These are phyloP conservation scores for Cladochytrium replicatum DNA, from an alignment of 192 early-diverging fungal genomes.

Conservation along the genomic window DNA sequence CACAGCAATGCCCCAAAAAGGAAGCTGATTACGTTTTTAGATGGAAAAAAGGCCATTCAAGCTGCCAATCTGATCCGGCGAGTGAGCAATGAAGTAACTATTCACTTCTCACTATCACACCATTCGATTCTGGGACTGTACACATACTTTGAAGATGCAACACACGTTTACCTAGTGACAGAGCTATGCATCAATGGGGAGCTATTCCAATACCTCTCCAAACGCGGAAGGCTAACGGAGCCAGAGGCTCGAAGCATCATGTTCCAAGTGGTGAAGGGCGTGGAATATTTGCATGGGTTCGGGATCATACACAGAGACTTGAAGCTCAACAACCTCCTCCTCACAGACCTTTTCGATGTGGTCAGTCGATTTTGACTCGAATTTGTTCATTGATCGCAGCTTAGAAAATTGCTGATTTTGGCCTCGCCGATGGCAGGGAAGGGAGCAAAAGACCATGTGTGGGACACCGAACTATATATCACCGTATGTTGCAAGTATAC, in stretches of 20 bases:
- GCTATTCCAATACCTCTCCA: conserved; percentile 36
- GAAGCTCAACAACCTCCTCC: conserved; percentile 64
- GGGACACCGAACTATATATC: conserved; percentile 74
- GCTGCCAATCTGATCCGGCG: conserved; percentile 32
- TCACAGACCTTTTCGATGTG: conserved; percentile 40
- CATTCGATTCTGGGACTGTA: conserved; percentile 41
- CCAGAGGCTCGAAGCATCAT: conserved; percentile 44
- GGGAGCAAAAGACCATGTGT: conserved; percentile 65
- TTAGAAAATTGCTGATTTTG: conserved; percentile 70
- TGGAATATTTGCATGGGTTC: conserved; percentile 51
- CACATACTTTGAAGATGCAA: conserved; percentile 60
- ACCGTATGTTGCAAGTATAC: conserved; percentile 36
- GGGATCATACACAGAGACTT: conserved; percentile 67
- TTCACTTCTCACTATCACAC: conserved; percentile 55
- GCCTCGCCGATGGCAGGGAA: conserved; percentile 43
- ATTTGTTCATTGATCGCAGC: too few relatives aligned
- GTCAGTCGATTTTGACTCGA: conserved; percentile 23
- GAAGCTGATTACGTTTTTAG: conserved; percentile 15
- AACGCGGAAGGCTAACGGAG: conserved; percentile 37
- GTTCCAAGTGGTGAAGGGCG: conserved; percentile 45
- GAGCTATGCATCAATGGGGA: conserved; percentile 54
- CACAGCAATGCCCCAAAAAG: neutral
- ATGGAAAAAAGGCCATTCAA: conserved; percentile 38
- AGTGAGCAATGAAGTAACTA: conserved; percentile 53
- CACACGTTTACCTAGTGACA: conserved; percentile 64